Evolutionary conservation across 768 basidiomycete genomes (phyloP), one percentile per base, ranked within the genome.

Genomic region (Serendipita sp.): DNA sequence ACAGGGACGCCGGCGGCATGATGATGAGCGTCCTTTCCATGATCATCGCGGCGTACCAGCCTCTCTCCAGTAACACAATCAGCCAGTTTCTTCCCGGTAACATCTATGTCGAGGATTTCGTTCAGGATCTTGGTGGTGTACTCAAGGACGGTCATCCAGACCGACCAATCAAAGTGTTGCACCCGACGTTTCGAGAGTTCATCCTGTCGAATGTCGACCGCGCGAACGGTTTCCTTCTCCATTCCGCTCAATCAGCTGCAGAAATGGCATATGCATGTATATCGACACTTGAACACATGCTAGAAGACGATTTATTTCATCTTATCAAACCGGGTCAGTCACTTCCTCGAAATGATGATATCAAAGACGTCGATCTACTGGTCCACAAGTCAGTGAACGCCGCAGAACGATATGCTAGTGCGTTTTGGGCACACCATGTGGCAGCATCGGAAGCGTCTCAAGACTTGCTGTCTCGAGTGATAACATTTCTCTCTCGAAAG

Each of bases 101-200:
- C 8, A 35, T 3, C 28, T 8, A 28, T 10, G 56, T 60, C 28
- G 34, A 60, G 11, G 56, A 38, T 10, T 60, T 60, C 18, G 56
- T 60, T 60, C 56, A 60, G 30, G 56, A 60, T 60, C 36, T 60
- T 10, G 16, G 28, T 4, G 30, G 28, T n/a, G 56, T 60, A n/a
- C 34, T 60, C 16, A 60, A 60, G 36, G 56, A 60, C 34, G 56
- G 56, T 10, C 28, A 60, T 60, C 56, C 56, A 34, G 56, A 60
- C 32, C 56, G 56, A 28, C 56, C 56, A 32, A 60, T 60, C 34
- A 60, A 60, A 60, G 56, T 60, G 16, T 30, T 60, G n/a, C 56
- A 60, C 34, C 56, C 56, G 30, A 60, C 56, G 8, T 60, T 60
- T 38, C 56, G 56, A 36, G 56, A 60, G 16, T 60, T 60, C 36